Conservation (phyloP, 2,329 filamentous ascomycete genomes). For the Rhynchosporium graminicola region DNA sequence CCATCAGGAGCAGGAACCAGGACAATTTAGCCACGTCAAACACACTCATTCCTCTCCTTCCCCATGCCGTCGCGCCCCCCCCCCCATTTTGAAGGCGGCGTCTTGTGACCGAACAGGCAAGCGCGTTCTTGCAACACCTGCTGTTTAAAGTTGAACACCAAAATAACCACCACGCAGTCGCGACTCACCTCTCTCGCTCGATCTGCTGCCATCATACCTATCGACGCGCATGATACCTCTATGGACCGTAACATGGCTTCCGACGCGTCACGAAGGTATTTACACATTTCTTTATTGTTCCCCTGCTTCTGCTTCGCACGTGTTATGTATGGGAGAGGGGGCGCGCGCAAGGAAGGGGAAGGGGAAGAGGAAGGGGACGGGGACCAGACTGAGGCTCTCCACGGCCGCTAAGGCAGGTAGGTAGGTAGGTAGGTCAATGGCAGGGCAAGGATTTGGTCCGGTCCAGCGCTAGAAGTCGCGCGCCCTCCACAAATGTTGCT, state of each 20-base stretch:
- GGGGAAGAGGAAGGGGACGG: background rate
- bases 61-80: no score
- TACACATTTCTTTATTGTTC: slow-evolving; percentile 11
- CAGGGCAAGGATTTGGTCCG: slow-evolving; percentile 4
- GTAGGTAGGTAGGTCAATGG: background rate
- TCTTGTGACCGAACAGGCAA: background rate
- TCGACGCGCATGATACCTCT: background rate
- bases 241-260: slow-evolving; percentile 32
- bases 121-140: slow-evolving; percentile 1
- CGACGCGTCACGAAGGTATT: slow-evolving; percentile 38
- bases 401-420: slow-evolving; percentile 8
- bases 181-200: background rate
- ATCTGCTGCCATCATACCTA: background rate
- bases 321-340: slow-evolving; percentile 9
- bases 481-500: slow-evolving; percentile 12
- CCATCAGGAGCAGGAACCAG: background rate
- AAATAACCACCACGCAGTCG: background rate
- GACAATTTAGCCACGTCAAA: background rate
- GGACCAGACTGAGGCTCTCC: slow-evolving; percentile 5
- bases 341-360: background rate
- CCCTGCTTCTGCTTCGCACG: slow-evolving; percentile 21
- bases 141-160: background rate
- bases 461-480: slow-evolving; percentile 14
- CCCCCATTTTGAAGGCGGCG: background rate
- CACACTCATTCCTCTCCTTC: background rate